These are phyloP conservation scores for Crithidia brevicula DNA, from an alignment of 208 protist species.

Conservation along the genomic window DNA sequence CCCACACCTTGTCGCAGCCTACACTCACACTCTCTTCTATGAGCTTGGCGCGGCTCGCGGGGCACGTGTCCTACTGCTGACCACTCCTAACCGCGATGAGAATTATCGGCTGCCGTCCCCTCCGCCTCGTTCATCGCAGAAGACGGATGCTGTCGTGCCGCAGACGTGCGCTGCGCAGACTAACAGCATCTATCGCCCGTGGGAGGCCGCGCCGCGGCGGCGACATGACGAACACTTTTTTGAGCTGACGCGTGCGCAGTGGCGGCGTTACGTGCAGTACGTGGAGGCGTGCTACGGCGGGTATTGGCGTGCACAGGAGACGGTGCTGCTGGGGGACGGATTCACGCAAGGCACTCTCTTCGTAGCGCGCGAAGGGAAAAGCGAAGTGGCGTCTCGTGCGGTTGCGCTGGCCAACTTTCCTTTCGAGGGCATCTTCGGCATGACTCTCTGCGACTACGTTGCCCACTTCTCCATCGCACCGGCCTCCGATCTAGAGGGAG, in stretches of 20 bases:
- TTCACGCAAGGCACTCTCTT: slow-evolving; percentile 65
- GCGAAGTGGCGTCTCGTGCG: not conserved
- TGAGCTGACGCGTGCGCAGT: slow-evolving; percentile 60
- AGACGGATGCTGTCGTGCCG: not conserved
- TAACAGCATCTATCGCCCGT: slow-evolving; percentile 37
- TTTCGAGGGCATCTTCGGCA: slow-evolving; percentile 41
- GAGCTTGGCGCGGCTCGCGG: slow-evolving; percentile 32
- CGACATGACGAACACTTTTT: slow-evolving; percentile 61
- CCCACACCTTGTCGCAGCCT: slow-evolving; percentile 42
- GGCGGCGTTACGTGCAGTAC: slow-evolving; percentile 47
- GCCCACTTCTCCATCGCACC: slow-evolving; percentile 14
- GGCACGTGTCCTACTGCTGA: slow-evolving; percentile 45
- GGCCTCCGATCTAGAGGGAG: not conserved
- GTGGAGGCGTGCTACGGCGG: slow-evolving; percentile 37
- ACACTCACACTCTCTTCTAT: slow-evolving; percentile 53
- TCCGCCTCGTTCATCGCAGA: not conserved
- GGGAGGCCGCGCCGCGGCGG: slow-evolving; percentile 6
- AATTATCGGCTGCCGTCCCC: slow-evolving; percentile 32
- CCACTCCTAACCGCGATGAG: slow-evolving; percentile 56
- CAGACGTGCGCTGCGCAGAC: not conserved
- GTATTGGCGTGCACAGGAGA: slow-evolving; percentile 37
- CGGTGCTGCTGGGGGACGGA: slow-evolving; percentile 41
- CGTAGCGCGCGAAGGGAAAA: not conserved
- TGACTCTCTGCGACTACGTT: slow-evolving; percentile 23
- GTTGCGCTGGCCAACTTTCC: slow-evolving; percentile 27